A percentile compares a stretch with the other conserved stretches of the same genome.
Evolutionary conservation across 768 basidiomycete species (phyloP).

Genomic region (Mycena indigotica): DNA sequence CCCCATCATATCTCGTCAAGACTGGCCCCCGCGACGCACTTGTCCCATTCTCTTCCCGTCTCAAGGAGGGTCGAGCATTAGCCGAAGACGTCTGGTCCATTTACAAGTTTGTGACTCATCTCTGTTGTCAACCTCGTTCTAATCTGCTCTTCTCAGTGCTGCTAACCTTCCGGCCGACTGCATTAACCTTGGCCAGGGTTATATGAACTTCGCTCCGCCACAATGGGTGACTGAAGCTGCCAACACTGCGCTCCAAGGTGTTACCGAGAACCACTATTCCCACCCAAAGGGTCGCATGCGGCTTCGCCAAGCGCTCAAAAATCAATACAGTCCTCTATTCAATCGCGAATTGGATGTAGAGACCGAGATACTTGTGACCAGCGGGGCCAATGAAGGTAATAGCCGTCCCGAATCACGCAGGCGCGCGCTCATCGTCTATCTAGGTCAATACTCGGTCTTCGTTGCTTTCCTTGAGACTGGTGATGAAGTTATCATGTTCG

Average conservation of each 20-base stretch:
- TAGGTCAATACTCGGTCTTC: conserved; percentile 93
- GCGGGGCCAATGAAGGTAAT: conserved; percentile 94
- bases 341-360: conserved; percentile 78
- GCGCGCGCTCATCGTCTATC: conserved; percentile 2
- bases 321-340: conserved; percentile 72
- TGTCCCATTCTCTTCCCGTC: conserved; percentile 70
- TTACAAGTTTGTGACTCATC: conserved; percentile 56
- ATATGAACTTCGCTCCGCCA: conserved; percentile 92
- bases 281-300: conserved; percentile 89
- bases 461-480: conserved; percentile 88
- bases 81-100: conserved; percentile 90
- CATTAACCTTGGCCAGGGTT: conserved; percentile 94
- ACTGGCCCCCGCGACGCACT: conserved; percentile 47
- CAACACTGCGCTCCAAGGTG: conserved; percentile 60
- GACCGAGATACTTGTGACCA: conserved; percentile 89
- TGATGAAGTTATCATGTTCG: conserved; percentile 98
- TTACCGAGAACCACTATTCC: conserved; percentile 82
- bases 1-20: conserved; percentile 19
- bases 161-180: conserved; percentile 88
- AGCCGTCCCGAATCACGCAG: too few relatives aligned
- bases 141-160: conserved; percentile 51
- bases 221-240: conserved; percentile 78
- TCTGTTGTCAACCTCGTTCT: conserved; percentile 9
- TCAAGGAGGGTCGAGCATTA: conserved; percentile 74
- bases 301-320: conserved; percentile 84